These are phyloP conservation scores for Daedaleopsis nitida DNA, from an alignment of 768 basidiomycete genomes.

Conservation along the genomic window DNA sequence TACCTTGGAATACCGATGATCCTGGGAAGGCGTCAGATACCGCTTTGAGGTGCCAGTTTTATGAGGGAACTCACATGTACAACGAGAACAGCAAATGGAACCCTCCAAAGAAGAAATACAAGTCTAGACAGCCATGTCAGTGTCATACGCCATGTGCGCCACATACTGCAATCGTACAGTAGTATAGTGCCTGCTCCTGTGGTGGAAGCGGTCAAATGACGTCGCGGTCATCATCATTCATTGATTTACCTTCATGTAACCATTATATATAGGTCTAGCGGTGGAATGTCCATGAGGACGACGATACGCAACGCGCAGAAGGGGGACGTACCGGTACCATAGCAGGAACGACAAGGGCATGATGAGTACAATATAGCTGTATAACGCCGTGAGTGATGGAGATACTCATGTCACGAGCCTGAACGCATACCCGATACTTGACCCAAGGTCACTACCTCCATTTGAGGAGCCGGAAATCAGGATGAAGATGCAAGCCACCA, in stretches of 20 bases:
- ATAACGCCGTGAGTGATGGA: neutral
- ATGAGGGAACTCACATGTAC: constrained; percentile 83
- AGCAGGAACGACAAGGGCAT: constrained; percentile 80
- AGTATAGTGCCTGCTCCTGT: constrained; percentile 92
- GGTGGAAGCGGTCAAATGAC: neutral
- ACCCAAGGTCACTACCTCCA: constrained; percentile 79
- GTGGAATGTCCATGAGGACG: neutral
- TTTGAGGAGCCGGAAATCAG: constrained; percentile 75
- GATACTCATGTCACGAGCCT: constrained; percentile 10
- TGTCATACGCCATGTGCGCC: constrained; percentile 23
- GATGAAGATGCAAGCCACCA: constrained; percentile 87
- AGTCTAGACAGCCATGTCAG: constrained; percentile 74
- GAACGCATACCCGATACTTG: constrained; percentile 70
- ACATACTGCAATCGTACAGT: constrained; percentile 58
- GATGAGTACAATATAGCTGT: constrained; percentile 81
- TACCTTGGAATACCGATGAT: constrained; percentile 91
- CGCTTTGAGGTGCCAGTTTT: neutral
- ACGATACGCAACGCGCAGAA: neutral
- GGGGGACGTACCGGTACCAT: constrained; percentile 82
- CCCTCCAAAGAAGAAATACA: constrained; percentile 96
- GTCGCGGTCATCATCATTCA: neutral
- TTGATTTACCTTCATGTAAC: constrained; percentile 84
- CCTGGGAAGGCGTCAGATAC: constrained; percentile 46
- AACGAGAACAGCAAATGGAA: constrained; percentile 92
- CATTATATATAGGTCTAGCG: constrained; percentile 90